A percentile compares a stretch with the other conserved stretches of the same genome.
These are phyloP conservation scores for Fusarium sp. DNA, from an alignment of 2,329 filamentous ascomycete species.

Conservation along the genomic window DNA sequence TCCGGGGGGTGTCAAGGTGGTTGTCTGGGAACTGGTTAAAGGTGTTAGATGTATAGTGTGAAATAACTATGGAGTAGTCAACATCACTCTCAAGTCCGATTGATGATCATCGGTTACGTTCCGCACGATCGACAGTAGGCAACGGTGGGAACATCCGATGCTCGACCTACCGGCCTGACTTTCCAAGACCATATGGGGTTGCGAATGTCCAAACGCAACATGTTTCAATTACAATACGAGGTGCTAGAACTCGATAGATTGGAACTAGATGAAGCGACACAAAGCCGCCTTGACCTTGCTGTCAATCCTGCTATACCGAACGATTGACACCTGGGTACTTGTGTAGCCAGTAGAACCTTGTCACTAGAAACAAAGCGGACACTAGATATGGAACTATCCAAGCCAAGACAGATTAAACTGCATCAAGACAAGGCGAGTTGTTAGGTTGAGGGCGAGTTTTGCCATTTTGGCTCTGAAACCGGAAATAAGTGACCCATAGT, in stretches of 20 bases:
- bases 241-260: conserved; percentile 17
- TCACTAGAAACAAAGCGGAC: background rate
- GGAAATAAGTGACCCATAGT: conserved; percentile 3
- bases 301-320: conserved; percentile 6
- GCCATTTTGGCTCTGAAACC: conserved; percentile 19
- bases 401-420: background rate
- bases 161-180: background rate
- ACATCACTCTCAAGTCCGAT: background rate
- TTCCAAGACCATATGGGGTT: background rate
- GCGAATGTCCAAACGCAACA: conserved; percentile 7
- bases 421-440: background rate
- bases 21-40: background rate
- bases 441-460: too few relatives aligned
- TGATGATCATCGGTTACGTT: background rate
- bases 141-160: background rate
- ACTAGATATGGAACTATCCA: background rate
- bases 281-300: conserved; percentile 3
- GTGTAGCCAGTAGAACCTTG: background rate
- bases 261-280: conserved; percentile 7
- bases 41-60: background rate
- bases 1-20: background rate
- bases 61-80: too few relatives aligned
- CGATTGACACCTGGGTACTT: background rate
- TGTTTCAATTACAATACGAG: conserved; percentile 6
- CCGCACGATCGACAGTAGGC: background rate